Base-by-base conservation (phyloP, 257 asterid genomes). In the Eucommia ulmoides region DNA sequence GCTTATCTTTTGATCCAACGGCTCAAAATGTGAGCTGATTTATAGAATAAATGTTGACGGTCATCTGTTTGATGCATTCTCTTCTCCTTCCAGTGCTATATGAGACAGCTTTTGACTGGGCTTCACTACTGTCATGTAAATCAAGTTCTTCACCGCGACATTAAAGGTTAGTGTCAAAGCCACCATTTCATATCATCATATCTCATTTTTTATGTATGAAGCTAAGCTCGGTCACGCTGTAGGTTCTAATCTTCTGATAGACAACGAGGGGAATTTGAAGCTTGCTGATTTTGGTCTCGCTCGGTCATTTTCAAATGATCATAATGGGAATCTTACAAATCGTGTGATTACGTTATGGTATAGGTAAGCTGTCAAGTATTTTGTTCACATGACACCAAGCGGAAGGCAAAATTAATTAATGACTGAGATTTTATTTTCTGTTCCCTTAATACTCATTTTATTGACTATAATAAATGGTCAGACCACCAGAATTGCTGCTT, bases 241-340 rank as follows among this genome's bases (percentile, higher is more conserved):
- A 83, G 94, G 94, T 74, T 83, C 94, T 47, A 83, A 83, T 71
- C 94, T 83, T 70, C 72, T 83, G 49, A 80, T 83, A 24, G 94
- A 83, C 73, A 83, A 80, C 46, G 79, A 80, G 55, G 94, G 94
- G 45, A 83, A 83, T 61, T 62, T 83, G 78, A 83, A 83, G 78
- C 94, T 83, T 46, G 94, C 94, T 4, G 94, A 83, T 72, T 83
- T 83, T 59, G 94, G 94, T 53, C 71, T 83, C 24, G 94, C 94
- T 23, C 71, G 94, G 57, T 83, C 94, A 8, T 80, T 75, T 51
- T 80, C 94, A 44, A 75, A 61, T 62, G 94, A 83, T 26, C 83
- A 75, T 53, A 83, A 83, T 69, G 92, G 84, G 44, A 83, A 83
- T 77, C 92, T 83, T 53, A 83, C 94, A 24, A 83, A 83, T 64